phyloP scores from a whole-genome alignment of 2,329 filamentous ascomycete species.

The Colletotrichum filicis region DNA sequence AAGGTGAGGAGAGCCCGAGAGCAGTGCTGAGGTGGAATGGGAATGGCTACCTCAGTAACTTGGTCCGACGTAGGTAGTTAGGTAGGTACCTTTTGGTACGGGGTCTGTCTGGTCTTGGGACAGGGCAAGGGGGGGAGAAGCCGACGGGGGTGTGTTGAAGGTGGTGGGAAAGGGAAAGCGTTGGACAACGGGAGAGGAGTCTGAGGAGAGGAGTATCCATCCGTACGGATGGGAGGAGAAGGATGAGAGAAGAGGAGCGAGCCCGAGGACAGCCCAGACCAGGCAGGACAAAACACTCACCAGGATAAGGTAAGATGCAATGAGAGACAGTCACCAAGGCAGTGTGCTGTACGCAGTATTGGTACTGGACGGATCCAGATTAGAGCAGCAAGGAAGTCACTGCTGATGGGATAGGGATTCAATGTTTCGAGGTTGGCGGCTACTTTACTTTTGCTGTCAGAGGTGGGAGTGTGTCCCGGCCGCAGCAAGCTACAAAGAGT shows the following conservation, averaged over 20 bases:
- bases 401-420: background rate
- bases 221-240: background rate
- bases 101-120: constrained; percentile 1
- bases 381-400: background rate
- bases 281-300: background rate
- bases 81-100: constrained; percentile 1
- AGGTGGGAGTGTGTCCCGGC: background rate
- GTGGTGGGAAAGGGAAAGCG: constrained; percentile 6
- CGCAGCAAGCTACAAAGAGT: background rate
- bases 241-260: background rate
- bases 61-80: background rate
- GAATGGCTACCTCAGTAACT: no score
- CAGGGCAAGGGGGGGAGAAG: constrained; percentile 4
- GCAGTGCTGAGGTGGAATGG: no score
- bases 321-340: no score
- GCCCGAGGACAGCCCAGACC: background rate
- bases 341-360: background rate
- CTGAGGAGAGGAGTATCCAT: background rate
- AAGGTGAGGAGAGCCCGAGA: background rate
- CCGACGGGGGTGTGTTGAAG: constrained; percentile 10
- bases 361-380: background rate
- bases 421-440: no score
- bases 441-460: no score
- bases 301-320: background rate
- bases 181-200: background rate